Percentiles rank a stretch among this genome's conserved stretches.
Conservation (phyloP, 1,139 yeast genomes). For the Petasospora fabianii region DNA sequence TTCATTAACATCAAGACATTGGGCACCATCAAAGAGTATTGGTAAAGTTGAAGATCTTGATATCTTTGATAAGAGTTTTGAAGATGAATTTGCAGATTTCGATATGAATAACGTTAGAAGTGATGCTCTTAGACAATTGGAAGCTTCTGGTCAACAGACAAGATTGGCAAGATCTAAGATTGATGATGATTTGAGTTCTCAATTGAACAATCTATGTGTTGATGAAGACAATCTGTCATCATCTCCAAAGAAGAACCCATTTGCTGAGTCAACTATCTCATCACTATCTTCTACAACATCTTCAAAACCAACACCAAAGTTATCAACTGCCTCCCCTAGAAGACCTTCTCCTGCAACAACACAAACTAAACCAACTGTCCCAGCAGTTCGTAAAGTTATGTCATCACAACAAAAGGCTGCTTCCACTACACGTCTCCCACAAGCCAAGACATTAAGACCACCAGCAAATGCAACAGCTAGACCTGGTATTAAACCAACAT, state of each 20-base stretch:
- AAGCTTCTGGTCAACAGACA: slow-evolving; percentile 28
- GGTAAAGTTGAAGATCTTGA: slow-evolving; percentile 16
- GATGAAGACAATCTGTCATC: slow-evolving; percentile 1
- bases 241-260: slow-evolving; percentile 4
- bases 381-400: slow-evolving; percentile 5
- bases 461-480: slow-evolving; percentile 2
- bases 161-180: slow-evolving; percentile 16
- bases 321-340: not conserved
- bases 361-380: not conserved
- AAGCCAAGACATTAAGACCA: slow-evolving; percentile 4
- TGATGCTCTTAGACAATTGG: slow-evolving; percentile 34
- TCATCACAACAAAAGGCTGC: slow-evolving; percentile 16
- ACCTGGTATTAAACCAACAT: slow-evolving; percentile 8
- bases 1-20: slow-evolving; percentile 20
- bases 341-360: slow-evolving; percentile 5
- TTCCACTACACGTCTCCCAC: slow-evolving; percentile 13
- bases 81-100: slow-evolving; percentile 22
- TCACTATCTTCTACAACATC: slow-evolving; percentile 2
- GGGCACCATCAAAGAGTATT: slow-evolving; percentile 36
- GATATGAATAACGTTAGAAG: slow-evolving; percentile 28
- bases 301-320: not conserved
- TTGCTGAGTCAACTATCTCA: not conserved
- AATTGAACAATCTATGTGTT: slow-evolving; percentile 1
- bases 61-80: slow-evolving; percentile 25
- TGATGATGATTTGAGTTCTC: slow-evolving; percentile 7